Evolutionary conservation across 2,329 filamentous ascomycete species (phyloP), one percentile per base, ranked within the genome.

Genomic region (Paraconiothyrium sp.): DNA sequence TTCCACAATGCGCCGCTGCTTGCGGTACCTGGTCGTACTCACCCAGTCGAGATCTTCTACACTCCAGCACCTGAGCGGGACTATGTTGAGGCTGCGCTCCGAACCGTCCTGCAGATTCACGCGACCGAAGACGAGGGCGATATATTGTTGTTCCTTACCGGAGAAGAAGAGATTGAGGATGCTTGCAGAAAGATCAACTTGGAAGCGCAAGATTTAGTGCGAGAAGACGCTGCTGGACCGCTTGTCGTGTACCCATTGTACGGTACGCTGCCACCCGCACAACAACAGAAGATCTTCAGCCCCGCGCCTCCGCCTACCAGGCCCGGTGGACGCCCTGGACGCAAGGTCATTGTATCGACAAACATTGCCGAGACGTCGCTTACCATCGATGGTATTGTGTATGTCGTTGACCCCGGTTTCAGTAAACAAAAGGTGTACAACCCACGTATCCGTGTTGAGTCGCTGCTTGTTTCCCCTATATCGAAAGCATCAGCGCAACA

Each of bases 401-500:
- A 97, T 75, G 95, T 99, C 37, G 94, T 99, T n/a, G 95, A 99
- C 74, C 94, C 95, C 2, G 95, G 95, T 39, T 99, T 99, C 84
- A 97, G 93, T 83, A 99, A 99, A 83, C 95, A 99, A 76, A 99
- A 98, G 81, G 95, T 98, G 65, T 99, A 98, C 84, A 98, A 99
- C 79, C 94, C 95, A 24, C 90, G 95, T 63, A 96, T 97, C 71
- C 90, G 95, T 79, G 94, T 99, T 67, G 95, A 99, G 81, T 98
- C 95, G 0, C 86, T 99, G 8, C 85, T 99, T n/a, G 94, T 99
- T 5, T 97, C 95, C 3, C 94, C 95, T 24, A 98, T 99, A 70
- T 98, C 94, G 61, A 98, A 97, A 79, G 95, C 95, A 27, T 98
- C 95, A 1, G 95, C 96, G 10, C 93, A 97, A 78, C 95, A 99